Conservation (phyloP, 257 asterid species). For the Rehmannia glutinosa region DNA sequence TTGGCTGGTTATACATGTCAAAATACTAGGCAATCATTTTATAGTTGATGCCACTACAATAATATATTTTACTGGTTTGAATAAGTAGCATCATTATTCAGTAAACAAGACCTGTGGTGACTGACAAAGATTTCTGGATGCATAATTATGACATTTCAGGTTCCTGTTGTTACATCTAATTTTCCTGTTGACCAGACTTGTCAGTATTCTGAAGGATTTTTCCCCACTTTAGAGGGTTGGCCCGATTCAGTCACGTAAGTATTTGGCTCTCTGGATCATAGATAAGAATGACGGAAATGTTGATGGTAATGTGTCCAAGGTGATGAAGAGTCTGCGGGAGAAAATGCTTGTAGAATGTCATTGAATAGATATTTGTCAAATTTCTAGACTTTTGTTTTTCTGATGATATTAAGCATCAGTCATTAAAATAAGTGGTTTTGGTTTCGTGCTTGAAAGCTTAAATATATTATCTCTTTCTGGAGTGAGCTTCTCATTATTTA, state of each 20-base stretch:
- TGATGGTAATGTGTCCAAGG: neutral
- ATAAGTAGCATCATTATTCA: constrained; percentile 6
- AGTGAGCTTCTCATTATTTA: constrained; percentile 17
- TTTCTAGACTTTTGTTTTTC: neutral
- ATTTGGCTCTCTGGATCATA: constrained; percentile 11
- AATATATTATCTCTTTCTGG: constrained; percentile 15
- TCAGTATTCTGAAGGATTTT: constrained; percentile 77
- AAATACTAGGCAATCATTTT: neutral
- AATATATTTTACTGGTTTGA: constrained; percentile 4
- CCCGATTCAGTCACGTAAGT: constrained; percentile 92
- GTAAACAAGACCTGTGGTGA: neutral
- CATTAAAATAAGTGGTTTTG: neutral
- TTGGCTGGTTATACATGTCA: constrained; percentile 12
- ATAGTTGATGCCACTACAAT: neutral
- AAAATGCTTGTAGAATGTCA: neutral
- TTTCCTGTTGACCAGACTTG: constrained; percentile 87
- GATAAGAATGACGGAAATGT: neutral
- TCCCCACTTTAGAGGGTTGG: constrained; percentile 90
- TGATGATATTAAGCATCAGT: constrained; percentile 1
- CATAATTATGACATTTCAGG: constrained; percentile 49
- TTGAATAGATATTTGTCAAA: neutral
- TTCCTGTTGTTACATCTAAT: constrained; percentile 90
- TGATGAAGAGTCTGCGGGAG: neutral
- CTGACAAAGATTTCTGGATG: constrained; percentile 22
- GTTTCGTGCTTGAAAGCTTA: constrained; percentile 4